A percentile compares a stretch with the other conserved stretches of the same genome.
Conservation (phyloP, 2,329 filamentous ascomycete species). For the Raffaelea deltoideospora region DNA sequence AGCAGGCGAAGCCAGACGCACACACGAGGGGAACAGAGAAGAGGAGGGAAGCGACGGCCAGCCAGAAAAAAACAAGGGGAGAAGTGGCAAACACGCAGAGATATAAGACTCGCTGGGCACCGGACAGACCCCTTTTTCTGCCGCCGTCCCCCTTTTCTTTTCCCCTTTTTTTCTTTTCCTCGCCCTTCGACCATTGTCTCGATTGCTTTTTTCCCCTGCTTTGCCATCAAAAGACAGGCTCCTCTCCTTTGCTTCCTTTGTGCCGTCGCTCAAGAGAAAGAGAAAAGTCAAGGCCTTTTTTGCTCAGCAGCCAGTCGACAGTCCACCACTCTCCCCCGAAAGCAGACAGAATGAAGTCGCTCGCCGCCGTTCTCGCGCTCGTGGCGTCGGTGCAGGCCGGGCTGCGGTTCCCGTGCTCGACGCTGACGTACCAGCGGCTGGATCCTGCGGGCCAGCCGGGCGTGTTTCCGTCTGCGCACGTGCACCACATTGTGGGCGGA, state of each 20-base stretch:
- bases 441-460: conserved; percentile 12
- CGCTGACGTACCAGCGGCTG: conserved; percentile 13
- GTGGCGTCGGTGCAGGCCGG: conserved; percentile 11
- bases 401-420: conserved; percentile 15
- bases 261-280: too few species aligned
- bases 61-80: neutral
- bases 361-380: conserved; percentile 4
- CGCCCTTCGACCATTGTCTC: too few species aligned
- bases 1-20: neutral
- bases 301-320: neutral
- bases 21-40: neutral
- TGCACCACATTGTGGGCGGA: conserved; percentile 13
- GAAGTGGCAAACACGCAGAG: neutral
- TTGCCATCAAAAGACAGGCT: too few species aligned
- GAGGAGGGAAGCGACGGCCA: too few species aligned
- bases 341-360: conserved; percentile 7
- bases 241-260: neutral
- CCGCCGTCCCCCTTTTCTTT: neutral
- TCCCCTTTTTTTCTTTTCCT: neutral
- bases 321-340: too few species aligned
- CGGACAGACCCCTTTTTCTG: neutral
- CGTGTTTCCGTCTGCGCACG: conserved; percentile 10
- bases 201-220: neutral
- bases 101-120: neutral
- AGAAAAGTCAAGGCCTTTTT: neutral